phyloP scores from a whole-genome alignment of 306 rosid genomes.

The Mucuna pruriens region DNA sequence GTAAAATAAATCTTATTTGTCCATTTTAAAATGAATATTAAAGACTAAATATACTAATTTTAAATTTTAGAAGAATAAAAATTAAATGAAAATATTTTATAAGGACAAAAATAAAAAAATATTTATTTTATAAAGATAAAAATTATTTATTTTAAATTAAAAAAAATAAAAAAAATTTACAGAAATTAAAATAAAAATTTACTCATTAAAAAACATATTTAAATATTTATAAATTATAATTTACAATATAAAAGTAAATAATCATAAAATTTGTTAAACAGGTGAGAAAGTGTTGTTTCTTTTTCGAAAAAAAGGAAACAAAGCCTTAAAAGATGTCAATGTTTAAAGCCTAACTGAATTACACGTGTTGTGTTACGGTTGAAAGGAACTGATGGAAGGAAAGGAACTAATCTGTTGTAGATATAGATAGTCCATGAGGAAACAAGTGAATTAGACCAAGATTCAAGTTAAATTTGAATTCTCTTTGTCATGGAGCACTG shows the following conservation, averaged over 20 bases:
- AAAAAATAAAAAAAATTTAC: too few species aligned
- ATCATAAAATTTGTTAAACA: neutral
- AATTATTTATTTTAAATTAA: too few species aligned
- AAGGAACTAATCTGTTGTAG: neutral
- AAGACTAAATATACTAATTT: too few species aligned
- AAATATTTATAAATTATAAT: too few species aligned
- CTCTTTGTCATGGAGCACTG: neutral
- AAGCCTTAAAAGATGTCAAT: neutral
- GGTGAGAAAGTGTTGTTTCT: neutral
- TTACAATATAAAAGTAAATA: neutral
- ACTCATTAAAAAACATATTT: too few species aligned
- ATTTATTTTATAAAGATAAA: too few species aligned
- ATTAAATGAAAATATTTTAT: too few species aligned
- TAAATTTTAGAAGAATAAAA: too few species aligned
- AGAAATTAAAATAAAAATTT: too few species aligned
- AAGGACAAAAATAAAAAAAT: too few species aligned
- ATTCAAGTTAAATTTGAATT: slow-evolving; percentile 17
- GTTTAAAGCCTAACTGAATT: neutral
- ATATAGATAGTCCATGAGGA: neutral
- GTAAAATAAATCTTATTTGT: too few species aligned
- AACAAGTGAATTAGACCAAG: neutral
- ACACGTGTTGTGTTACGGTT: slow-evolving; percentile 5
- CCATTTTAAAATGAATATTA: too few species aligned
- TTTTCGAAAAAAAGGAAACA: neutral
- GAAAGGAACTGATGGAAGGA: neutral